Base-by-base conservation (phyloP, 768 basidiomycete genomes). In the Dioszegia crocea region DNA sequence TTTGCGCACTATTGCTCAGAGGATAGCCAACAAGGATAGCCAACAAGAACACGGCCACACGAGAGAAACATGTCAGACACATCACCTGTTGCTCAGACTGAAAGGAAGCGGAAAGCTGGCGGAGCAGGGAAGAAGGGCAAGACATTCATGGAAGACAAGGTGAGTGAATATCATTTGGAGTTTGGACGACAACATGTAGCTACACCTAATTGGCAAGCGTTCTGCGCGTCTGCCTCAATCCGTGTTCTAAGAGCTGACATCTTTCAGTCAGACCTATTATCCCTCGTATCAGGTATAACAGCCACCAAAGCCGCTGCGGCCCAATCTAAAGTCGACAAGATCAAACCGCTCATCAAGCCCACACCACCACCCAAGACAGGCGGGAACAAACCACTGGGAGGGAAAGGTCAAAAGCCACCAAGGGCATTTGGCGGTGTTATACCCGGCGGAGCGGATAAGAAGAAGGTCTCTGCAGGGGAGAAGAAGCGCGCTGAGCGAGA, bases 121-220 rank as follows among this genome's bases (percentile, higher is more conserved):
- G 67, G 67, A 26, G 40, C 36, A 19, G 67, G 67, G n/a, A 68
- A 68, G 62, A 68, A 68, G 40, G 67, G 67, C 44, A 68, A 68
- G 39, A 59, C 60, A 23, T 68, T 68, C 49, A 38, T 68, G 12
- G 67, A 68, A 29, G 61, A 62, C 46, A 68, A 68, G 54, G 67
- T 68, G 55, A 33, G 67, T 43, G 21, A 11, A 0, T 46, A 30
- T 31, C 49, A 2, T 23, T 27, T 51, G 10, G 50, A 51, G 14
- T 6, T 26, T 10, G 27, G 33, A 31, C 14, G 50, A 19, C 29
- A 16, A 33, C 21, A 21, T n/a, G n/a, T n/a, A n/a, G n/a, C n/a
- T n/a, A n/a, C n/a, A n/a, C n/a, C n/a, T n/a, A n/a, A n/a, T n/a
- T n/a, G n/a, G n/a, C n/a, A n/a, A n/a, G n/a, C n/a, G n/a, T n/a